These are phyloP conservation scores for Cystobasidium slooffiae DNA, from an alignment of 1,284 basidiomycete genomes.

Conservation along the genomic window DNA sequence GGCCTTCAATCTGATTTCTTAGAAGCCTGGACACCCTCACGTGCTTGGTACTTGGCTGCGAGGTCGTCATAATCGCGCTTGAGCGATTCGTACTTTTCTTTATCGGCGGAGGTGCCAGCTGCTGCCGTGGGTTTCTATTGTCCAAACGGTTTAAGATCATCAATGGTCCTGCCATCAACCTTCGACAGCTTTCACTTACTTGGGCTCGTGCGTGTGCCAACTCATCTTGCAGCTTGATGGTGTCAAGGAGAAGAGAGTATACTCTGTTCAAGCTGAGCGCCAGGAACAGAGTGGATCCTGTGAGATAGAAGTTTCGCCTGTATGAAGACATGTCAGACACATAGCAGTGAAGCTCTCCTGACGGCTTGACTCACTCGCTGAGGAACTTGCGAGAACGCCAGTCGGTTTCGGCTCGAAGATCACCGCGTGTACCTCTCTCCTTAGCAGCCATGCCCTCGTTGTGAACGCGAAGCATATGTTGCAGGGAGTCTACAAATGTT, in stretches of 20 bases:
- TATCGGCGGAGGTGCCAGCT: constrained; percentile 42
- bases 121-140: neutral
- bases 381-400: constrained; percentile 55
- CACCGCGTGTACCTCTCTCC: constrained; percentile 45
- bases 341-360: neutral
- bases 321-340: constrained; percentile 20
- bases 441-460: constrained; percentile 40
- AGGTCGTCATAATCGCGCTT: constrained; percentile 49
- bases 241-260: constrained; percentile 59
- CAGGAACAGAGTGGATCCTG: constrained; percentile 58
- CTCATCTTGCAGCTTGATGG: constrained; percentile 60
- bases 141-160: neutral
- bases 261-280: constrained; percentile 57
- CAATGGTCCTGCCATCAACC: neutral
- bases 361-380: constrained; percentile 31
- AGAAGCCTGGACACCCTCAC: constrained; percentile 21
- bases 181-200: neutral
- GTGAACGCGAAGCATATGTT: constrained; percentile 46
- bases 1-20: constrained; percentile 45
- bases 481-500: constrained; percentile 40
- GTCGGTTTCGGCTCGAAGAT: constrained; percentile 54
- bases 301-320: constrained; percentile 54
- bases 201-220: constrained; percentile 50
- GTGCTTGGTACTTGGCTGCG: constrained; percentile 41
- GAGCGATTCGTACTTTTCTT: constrained; percentile 45